Evolutionary conservation across 208 protist species (phyloP).

Genomic region (Acanthamoeba castellanii): DNA sequence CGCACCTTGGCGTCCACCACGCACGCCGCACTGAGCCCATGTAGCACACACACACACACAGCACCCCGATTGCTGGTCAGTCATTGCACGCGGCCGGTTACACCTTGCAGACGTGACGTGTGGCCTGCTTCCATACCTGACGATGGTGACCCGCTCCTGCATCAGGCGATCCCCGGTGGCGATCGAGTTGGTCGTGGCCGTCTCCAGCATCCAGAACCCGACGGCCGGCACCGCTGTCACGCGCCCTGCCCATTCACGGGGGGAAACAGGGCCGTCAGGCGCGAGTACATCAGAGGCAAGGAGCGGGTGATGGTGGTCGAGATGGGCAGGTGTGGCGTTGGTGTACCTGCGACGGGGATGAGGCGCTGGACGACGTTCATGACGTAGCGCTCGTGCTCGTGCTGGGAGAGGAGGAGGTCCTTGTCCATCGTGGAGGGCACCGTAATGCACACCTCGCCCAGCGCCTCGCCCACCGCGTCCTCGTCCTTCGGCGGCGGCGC

Average conservation of each 20-base stretch:
- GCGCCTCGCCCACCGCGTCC: conserved; percentile 8
- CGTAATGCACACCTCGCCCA: conserved; percentile 54
- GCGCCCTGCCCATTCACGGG: neutral
- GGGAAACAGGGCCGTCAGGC: neutral
- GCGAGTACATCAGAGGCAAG: too few relatives aligned
- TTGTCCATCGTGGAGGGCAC: conserved; percentile 59
- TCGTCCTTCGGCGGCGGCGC: neutral
- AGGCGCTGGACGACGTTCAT: conserved; percentile 60
- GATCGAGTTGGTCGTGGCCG: neutral
- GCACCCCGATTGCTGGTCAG: too few relatives aligned
- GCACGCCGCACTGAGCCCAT: neutral
- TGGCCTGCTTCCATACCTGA: neutral
- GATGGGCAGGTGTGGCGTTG: neutral
- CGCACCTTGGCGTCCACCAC: conserved; percentile 41
- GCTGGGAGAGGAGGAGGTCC: conserved; percentile 15
- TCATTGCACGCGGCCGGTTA: too few relatives aligned
- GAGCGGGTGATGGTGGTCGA: neutral
- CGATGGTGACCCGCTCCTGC: conserved; percentile 55
- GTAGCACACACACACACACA: too few relatives aligned
- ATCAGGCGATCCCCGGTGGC: conserved; percentile 27
- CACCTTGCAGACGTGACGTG: neutral
- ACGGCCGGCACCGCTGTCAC: conserved; percentile 29
- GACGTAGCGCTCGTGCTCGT: conserved; percentile 64
- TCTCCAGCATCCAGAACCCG: conserved; percentile 58
- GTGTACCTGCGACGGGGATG: conserved; percentile 12